These are phyloP conservation scores for Coffea eugenioides DNA, from an alignment of 257 asterid species.

Conservation along the genomic window DNA sequence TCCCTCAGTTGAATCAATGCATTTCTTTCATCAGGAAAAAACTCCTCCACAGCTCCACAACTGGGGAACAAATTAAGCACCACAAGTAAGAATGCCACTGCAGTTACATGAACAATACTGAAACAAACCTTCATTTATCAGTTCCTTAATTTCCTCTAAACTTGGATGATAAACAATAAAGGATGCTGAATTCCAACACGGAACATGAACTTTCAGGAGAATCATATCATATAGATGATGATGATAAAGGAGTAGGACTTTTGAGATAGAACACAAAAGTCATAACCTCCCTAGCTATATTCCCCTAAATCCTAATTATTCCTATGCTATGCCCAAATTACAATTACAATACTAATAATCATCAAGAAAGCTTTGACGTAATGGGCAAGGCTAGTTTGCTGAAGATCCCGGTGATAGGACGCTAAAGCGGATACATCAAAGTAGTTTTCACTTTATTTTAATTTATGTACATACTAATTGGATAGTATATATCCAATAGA, in stretches of 20 bases:
- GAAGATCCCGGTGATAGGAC: constrained; percentile 15
- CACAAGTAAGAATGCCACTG: background rate
- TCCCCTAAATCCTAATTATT: background rate
- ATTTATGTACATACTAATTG: background rate
- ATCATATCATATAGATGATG: background rate
- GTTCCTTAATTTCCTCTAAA: background rate
- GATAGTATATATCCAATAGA: too few relatives aligned
- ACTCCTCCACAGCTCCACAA: constrained; percentile 1
- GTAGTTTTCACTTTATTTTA: constrained; percentile 1
- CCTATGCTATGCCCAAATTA: background rate
- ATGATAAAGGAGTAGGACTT: background rate
- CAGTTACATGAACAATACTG: background rate
- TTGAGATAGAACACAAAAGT: background rate
- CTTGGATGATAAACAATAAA: background rate
- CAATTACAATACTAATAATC: background rate
- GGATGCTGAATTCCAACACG: background rate
- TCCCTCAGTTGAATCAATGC: constrained; percentile 61
- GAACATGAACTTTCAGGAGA: background rate
- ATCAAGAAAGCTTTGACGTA: constrained; percentile 25
- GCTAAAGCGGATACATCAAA: constrained; percentile 24
- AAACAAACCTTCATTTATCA: background rate
- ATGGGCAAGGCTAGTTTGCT: constrained; percentile 17
- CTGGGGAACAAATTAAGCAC: background rate
- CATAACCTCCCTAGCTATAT: background rate
- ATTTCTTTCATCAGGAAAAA: constrained; percentile 52